These are phyloP conservation scores for Salix dunnii DNA, from an alignment of 345 rosid genomes.

Conservation along the genomic window DNA sequence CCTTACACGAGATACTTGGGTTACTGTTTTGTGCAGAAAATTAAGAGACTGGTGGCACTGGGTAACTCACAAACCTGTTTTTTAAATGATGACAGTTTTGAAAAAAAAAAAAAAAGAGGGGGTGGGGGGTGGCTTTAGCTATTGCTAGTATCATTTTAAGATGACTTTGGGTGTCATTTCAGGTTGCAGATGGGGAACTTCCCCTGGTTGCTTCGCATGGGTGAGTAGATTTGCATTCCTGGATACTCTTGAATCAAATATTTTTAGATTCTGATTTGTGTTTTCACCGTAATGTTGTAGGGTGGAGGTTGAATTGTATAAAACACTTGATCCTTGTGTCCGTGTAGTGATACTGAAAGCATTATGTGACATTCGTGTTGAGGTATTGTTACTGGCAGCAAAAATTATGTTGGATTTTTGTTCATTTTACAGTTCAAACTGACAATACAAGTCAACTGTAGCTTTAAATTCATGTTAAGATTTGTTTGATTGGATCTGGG, in stretches of 20 bases:
- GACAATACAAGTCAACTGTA: neutral
- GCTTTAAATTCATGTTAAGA: conserved; percentile 1
- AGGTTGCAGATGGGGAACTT: conserved; percentile 98
- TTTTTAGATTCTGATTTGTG: conserved; percentile 25
- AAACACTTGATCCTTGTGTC: conserved; percentile 82
- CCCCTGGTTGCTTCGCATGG: conserved; percentile 96
- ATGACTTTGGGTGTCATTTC: conserved; percentile 25
- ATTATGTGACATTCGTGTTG: conserved; percentile 94
- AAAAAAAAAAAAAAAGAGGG: neutral
- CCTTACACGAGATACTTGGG: conserved; percentile 96
- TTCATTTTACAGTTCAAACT: neutral
- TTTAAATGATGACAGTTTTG: conserved; percentile 14
- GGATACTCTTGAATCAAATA: conserved; percentile 3
- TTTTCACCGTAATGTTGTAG: conserved; percentile 36
- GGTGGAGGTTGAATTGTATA: conserved; percentile 76
- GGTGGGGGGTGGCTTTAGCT: neutral
- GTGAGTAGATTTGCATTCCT: conserved; percentile 48
- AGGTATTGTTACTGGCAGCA: conserved; percentile 48
- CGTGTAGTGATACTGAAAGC: conserved; percentile 98
- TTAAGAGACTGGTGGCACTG: conserved; percentile 99
- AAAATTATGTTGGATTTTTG: conserved; percentile 1
- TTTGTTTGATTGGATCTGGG: conserved; percentile 1
- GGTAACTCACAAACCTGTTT: conserved; percentile 50
- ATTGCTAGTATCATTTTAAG: conserved; percentile 19
- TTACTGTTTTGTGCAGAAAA: conserved; percentile 95